Conservation (phyloP, 805 yeast species). For the Zygoascus tannicola region DNA sequence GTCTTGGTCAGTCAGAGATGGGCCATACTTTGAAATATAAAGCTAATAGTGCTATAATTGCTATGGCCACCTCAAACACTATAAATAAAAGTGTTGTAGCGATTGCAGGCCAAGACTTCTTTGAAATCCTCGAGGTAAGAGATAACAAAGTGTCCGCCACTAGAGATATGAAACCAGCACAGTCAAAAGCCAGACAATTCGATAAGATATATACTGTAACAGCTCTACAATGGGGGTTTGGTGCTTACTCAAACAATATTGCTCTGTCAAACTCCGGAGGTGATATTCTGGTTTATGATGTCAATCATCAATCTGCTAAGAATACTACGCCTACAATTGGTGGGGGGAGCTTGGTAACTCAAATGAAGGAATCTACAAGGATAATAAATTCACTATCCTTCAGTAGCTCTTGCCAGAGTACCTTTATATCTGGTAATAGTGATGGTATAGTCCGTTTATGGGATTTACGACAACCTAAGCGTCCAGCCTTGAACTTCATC, state of each 20-base stretch:
- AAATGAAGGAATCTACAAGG: conserved; percentile 33
- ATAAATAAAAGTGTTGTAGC: conserved; percentile 15
- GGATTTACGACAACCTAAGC: conserved; percentile 59
- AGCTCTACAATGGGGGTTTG: conserved; percentile 27
- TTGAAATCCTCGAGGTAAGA: conserved; percentile 14
- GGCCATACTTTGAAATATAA: conserved; percentile 3
- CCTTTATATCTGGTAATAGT: conserved; percentile 63
- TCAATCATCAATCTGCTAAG: conserved; percentile 10
- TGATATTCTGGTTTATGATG: conserved; percentile 24
- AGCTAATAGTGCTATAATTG: conserved; percentile 20
- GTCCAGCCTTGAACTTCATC: conserved; percentile 42
- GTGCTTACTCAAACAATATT: conserved; percentile 14
- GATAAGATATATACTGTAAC: conserved; percentile 25
- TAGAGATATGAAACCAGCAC: conserved; percentile 12
- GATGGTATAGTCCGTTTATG: conserved; percentile 73
- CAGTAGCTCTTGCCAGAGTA: conserved; percentile 50
- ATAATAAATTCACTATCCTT: conserved; percentile 52
- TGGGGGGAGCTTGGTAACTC: background rate
- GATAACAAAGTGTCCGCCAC: conserved; percentile 2
- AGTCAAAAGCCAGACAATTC: conserved; percentile 15
- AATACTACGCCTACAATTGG: background rate
- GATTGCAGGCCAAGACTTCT: conserved; percentile 24
- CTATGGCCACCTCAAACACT: conserved; percentile 24
- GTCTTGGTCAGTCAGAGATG: background rate
- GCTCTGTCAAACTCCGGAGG: conserved; percentile 28